Conservation (phyloP, 306 rosid species). For the Vigna radiata region DNA sequence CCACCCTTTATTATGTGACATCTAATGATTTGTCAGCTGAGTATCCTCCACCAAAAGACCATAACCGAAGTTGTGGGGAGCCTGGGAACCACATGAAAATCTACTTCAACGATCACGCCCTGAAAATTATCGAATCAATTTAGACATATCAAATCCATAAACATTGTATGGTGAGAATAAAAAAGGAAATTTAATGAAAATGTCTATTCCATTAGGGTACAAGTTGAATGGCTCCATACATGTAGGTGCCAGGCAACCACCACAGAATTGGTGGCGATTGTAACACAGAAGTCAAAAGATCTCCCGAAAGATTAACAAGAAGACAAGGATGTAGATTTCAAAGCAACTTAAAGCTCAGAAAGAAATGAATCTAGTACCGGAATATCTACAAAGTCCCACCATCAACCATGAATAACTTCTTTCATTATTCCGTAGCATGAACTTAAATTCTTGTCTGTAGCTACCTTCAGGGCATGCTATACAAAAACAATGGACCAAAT, state of each 20-base stretch:
- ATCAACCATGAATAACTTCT: conserved; percentile 5
- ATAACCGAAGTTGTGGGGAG: conserved; percentile 10
- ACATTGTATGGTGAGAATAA: neutral
- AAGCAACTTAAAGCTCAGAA: neutral
- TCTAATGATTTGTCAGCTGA: conserved; percentile 10
- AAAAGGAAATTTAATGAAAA: conserved; percentile 1
- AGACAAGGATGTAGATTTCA: conserved; percentile 10
- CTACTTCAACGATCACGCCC: conserved; percentile 18
- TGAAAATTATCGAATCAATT: conserved; percentile 15
- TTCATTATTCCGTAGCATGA: too few species aligned
- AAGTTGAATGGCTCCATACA: conserved; percentile 1
- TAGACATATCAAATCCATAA: conserved; percentile 6
- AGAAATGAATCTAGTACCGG: neutral
- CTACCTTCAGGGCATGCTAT: conserved; percentile 16
- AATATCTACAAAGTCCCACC: conserved; percentile 26
- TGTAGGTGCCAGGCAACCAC: conserved; percentile 3
- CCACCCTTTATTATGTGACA: conserved; percentile 15
- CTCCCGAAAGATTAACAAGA: conserved; percentile 5
- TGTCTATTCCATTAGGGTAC: conserved; percentile 13
- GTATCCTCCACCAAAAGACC: conserved; percentile 17
- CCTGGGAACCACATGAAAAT: conserved; percentile 28
- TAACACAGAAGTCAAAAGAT: conserved; percentile 12
- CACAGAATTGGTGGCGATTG: conserved; percentile 21
- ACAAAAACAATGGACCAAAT: conserved; percentile 23
- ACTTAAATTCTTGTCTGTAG: neutral